Conservation (phyloP, 257 asterid species). For the Solanum chmielewskii region DNA sequence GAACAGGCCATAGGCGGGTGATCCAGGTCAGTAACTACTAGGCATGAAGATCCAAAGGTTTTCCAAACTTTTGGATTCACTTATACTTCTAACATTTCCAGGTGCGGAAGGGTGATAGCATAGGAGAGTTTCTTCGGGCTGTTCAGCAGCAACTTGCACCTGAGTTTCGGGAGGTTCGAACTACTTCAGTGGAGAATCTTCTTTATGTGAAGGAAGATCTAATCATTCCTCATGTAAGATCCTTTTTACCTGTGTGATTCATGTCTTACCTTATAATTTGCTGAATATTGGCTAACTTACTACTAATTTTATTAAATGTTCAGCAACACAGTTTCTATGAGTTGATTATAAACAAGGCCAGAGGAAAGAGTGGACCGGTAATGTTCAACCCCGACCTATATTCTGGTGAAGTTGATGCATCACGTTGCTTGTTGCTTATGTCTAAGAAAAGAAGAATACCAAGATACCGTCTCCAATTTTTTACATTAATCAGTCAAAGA, state of each 20-base stretch:
- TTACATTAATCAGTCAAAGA: neutral
- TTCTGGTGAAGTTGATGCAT: constrained; percentile 3
- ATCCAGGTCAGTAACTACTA: constrained; percentile 41
- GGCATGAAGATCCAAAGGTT: neutral
- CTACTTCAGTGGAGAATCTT: constrained; percentile 90
- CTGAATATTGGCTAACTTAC: neutral
- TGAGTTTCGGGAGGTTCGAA: constrained; percentile 91
- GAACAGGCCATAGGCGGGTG: constrained; percentile 92
- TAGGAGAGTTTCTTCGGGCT: constrained; percentile 91
- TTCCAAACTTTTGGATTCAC: neutral
- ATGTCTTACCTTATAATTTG: neutral
- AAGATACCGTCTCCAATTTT: neutral
- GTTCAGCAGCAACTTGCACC: constrained; percentile 99
- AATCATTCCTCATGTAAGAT: constrained; percentile 90
- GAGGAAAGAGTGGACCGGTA: constrained; percentile 99
- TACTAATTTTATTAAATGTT: neutral
- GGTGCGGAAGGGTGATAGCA: constrained; percentile 90
- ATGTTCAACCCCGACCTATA: constrained; percentile 10
- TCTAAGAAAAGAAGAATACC: neutral
- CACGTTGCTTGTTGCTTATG: neutral
- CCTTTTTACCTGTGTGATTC: neutral
- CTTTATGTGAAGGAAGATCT: constrained; percentile 99
- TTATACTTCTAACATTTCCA: constrained; percentile 7
- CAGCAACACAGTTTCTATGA: constrained; percentile 98
- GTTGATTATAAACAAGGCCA: constrained; percentile 91